A percentile compares a stretch with the other conserved stretches of the same genome.
Conservation (phyloP, 2,329 filamentous ascomycete species). For the Zymoseptoria crescenta region DNA sequence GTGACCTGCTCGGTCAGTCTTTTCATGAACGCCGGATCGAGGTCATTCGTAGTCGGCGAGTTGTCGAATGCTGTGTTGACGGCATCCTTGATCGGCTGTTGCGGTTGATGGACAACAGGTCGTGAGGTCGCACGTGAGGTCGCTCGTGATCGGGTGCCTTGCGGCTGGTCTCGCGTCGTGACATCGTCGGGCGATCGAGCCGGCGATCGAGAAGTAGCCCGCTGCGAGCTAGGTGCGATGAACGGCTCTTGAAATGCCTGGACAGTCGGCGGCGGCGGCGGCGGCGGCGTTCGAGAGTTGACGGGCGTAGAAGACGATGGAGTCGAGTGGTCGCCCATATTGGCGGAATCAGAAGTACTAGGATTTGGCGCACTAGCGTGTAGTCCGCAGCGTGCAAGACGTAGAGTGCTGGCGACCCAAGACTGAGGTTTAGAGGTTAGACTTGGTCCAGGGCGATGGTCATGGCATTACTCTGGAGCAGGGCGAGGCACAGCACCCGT, state of each 20-base stretch:
- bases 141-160: conserved; percentile 8
- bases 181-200: neutral
- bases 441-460: neutral
- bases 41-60: conserved; percentile 40
- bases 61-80: conserved; percentile 50
- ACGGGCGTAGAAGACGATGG: conserved; percentile 2
- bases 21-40: conserved; percentile 54
- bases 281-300: neutral
- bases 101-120: conserved; percentile 18
- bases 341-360: conserved; percentile 2
- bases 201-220: neutral
- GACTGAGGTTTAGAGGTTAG: neutral
- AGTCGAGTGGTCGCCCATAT: conserved; percentile 7
- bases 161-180: neutral
- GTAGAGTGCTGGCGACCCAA: neutral
- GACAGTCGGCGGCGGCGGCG: conserved; percentile 2
- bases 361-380: neutral
- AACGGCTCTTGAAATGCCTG: neutral
- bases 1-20: conserved; percentile 53
- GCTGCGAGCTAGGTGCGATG: neutral
- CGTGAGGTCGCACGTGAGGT: conserved; percentile 10
- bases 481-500: neutral
- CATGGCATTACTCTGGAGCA: neutral
- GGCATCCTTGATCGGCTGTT: conserved; percentile 48
- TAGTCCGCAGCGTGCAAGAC: neutral